Evolutionary conservation across 108 stramenopile species (phyloP).

Genomic region (Nannochloropsis oceanica): DNA sequence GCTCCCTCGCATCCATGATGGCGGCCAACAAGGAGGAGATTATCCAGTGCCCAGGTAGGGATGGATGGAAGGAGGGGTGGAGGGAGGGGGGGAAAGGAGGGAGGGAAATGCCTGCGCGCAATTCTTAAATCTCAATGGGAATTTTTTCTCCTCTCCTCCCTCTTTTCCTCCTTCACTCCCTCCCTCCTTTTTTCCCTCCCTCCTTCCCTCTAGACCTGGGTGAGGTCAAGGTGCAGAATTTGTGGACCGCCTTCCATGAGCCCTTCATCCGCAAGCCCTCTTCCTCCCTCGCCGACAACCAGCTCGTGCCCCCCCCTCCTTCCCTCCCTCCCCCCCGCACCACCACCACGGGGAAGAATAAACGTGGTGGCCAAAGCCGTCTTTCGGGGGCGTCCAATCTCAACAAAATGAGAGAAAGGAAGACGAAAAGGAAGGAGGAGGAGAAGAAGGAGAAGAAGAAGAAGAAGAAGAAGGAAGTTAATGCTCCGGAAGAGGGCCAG

Average conservation of each 20-base stretch:
- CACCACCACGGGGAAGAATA: background rate
- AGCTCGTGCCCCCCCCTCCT: background rate
- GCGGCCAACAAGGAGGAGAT: slow-evolving; percentile 57
- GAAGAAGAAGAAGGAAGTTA: background rate
- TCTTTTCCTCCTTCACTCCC: background rate
- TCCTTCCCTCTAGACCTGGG: background rate
- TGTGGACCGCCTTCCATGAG: background rate
- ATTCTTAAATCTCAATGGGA: too few relatives aligned
- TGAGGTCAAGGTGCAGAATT: background rate
- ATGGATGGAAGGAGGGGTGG: background rate
- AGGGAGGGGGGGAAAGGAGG: background rate
- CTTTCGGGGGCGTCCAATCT: background rate
- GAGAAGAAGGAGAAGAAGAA: background rate
- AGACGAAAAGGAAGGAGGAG: background rate
- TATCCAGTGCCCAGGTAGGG: slow-evolving; percentile 47
- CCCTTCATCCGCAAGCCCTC: background rate
- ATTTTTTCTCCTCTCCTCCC: background rate
- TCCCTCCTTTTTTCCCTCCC: too few relatives aligned
- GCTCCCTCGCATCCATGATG: slow-evolving; percentile 40
- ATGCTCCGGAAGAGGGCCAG: background rate
- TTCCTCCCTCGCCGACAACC: background rate
- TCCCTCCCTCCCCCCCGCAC: background rate
- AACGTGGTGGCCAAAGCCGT: background rate
- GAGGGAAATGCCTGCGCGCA: background rate
- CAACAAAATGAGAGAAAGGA: background rate